Base-by-base conservation (phyloP, 768 basidiomycete species). In the Pleurotus salmoneostramineus region DNA sequence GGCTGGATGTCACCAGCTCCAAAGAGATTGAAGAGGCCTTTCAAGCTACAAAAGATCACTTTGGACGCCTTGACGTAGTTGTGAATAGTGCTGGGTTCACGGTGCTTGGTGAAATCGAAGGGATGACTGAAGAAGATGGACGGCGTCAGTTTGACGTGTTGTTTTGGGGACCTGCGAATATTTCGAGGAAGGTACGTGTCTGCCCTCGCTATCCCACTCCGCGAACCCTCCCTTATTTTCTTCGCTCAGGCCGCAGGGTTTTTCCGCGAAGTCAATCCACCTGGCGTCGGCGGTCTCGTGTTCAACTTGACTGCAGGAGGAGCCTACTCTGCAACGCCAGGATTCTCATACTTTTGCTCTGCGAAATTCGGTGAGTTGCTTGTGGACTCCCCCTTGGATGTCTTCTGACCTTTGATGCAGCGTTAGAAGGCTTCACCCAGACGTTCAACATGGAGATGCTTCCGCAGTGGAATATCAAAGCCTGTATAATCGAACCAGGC, bases 11-110 rank as follows among this genome's bases (percentile, higher is more conserved):
- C 5, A 64, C 69, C 6, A 46, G 65, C 3, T 46, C 59, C 3
- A 62, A 64, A 21, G 68, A 77, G n/a, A 71, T 79, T 50, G 61
- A 50, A 5, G 50, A 55, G 2, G 75, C 71, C 0, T 77, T 81
- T 56, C 60, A 64, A 31, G 57, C 63, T 50, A 71, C 71, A 5
- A 42, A 71, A 32, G 63, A 65, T 17, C 64, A 64, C 33, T 81
- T 80, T 57, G 77, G 76, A 10, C 66, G 72, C 21, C 44, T 80
- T 6, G 79, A 80, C 51, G 64, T 80, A 15, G 77, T 82, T 7
- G 70, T 77, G 27, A 82, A 77, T 61, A 80, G 78, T 52, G 79
- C 79, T 2, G 79, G 74, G 10, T 64, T 66, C 47, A 74, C 68
- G 56, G 68, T 67, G 56, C 31, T 71, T 4, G 67, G 67, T 21